Conservation (phyloP, 1,139 yeast species). For the Yueomyces sp. region DNA sequence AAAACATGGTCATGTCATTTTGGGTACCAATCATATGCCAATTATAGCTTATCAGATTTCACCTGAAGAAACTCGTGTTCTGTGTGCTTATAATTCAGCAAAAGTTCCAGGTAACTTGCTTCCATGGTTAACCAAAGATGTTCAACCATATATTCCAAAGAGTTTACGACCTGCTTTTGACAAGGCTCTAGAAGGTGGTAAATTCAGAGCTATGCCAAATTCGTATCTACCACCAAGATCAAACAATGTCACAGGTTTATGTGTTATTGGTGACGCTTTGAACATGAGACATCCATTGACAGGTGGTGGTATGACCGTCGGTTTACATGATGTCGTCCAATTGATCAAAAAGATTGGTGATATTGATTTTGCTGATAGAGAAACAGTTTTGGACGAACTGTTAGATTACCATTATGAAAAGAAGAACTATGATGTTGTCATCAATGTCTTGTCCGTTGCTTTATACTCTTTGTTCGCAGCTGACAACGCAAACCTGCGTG, state of each 20-base stretch:
- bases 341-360: conserved; percentile 38
- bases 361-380: conserved; percentile 47
- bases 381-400: conserved; percentile 40
- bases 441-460: conserved; percentile 85
- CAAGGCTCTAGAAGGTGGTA: conserved; percentile 36
- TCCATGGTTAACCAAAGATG: conserved; percentile 44
- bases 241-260: conserved; percentile 58
- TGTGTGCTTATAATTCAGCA: conserved; percentile 73
- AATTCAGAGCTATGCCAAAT: conserved; percentile 85
- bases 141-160: conserved; percentile 60
- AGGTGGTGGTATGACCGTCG: conserved; percentile 99
- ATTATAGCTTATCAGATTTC: conserved; percentile 79
- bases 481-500: conserved; percentile 46
- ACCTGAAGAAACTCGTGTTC: conserved; percentile 68
- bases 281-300: conserved; percentile 98
- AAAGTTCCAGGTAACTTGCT: conserved; percentile 64
- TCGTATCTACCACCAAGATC: conserved; percentile 73
- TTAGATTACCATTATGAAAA: conserved; percentile 63
- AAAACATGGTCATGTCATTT: conserved; percentile 78
- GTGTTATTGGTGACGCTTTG: conserved; percentile 83
- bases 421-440: conserved; percentile 67
- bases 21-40: conserved; percentile 74
- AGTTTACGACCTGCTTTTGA: conserved; percentile 52
- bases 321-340: conserved; percentile 71
- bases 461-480: conserved; percentile 87